Percentiles rank a stretch among this genome's conserved stretches.
These are phyloP conservation scores for Cadophora sp. DNA, from an alignment of 2,329 filamentous ascomycete species.

Conservation along the genomic window DNA sequence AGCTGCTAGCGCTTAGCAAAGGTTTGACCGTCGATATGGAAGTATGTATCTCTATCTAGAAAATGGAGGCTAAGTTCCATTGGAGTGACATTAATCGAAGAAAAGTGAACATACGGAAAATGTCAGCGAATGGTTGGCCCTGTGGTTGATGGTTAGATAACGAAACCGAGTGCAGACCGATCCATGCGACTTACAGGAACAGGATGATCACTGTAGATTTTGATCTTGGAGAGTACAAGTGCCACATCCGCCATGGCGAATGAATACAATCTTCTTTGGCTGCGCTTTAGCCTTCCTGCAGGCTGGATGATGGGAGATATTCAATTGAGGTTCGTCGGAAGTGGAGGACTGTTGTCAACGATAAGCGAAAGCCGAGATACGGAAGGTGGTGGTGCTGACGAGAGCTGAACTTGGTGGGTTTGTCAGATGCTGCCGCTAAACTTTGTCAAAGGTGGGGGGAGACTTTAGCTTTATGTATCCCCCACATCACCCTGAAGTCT, in stretches of 20 bases:
- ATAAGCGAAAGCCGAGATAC: neutral
- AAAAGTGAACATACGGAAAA: constrained; percentile 7
- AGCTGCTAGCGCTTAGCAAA: neutral
- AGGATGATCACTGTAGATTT: constrained; percentile 33
- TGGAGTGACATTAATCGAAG: neutral
- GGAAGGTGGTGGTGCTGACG: neutral
- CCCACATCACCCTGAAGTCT: neutral
- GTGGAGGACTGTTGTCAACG: neutral
- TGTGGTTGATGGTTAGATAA: constrained; percentile 5
- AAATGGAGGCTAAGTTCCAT: neutral
- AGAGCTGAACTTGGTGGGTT: neutral
- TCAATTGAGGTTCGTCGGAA: neutral
- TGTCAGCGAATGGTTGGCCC: constrained; percentile 35
- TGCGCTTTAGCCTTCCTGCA: neutral
- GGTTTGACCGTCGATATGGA: neutral
- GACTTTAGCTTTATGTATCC: neutral
- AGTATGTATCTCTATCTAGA: neutral
- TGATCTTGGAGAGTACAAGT: constrained; percentile 32
- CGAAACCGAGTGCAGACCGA: neutral
- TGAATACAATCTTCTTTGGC: neutral
- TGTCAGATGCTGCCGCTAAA: neutral
- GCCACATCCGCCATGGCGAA: constrained; percentile 29
- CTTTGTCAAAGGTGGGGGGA: constrained; percentile 1
- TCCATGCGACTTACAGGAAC: constrained; percentile 25
- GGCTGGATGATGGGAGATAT: neutral